Evolutionary conservation across 2,329 filamentous ascomycete genomes (phyloP).

Genomic region (Claviceps fusiformis): DNA sequence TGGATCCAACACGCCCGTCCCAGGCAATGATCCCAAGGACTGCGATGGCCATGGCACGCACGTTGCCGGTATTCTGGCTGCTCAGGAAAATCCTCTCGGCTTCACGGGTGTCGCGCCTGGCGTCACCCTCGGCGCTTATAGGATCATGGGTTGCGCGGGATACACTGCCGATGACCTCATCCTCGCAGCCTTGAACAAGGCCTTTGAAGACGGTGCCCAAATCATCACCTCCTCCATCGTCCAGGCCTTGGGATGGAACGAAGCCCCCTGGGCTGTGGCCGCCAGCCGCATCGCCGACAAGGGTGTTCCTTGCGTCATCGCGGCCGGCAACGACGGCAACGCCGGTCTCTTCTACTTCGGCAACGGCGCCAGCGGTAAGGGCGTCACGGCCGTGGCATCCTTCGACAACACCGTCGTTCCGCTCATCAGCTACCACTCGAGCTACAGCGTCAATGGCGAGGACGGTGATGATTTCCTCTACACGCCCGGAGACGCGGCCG

Average conservation of each 20-base stretch:
- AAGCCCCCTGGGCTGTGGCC: constrained; percentile 35
- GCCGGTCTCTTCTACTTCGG: constrained; percentile 35
- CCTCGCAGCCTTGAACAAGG: constrained; percentile 39
- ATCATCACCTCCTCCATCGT: constrained; percentile 44
- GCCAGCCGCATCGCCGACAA: constrained; percentile 38
- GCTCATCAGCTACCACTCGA: constrained; percentile 21
- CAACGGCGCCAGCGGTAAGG: constrained; percentile 33
- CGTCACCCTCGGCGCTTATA: constrained; percentile 41
- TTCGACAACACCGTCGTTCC: constrained; percentile 32
- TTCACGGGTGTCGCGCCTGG: constrained; percentile 44
- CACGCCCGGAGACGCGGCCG: not conserved
- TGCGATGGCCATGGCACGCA: constrained; percentile 48
- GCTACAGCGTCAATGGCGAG: constrained; percentile 21
- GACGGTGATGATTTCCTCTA: constrained; percentile 26
- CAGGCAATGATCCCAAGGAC: constrained; percentile 39
- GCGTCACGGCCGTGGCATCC: constrained; percentile 35
- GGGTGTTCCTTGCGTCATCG: constrained; percentile 38
- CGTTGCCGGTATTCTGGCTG: constrained; percentile 49
- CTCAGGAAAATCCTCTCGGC: constrained; percentile 36
- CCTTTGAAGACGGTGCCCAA: constrained; percentile 44
- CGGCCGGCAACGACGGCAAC: constrained; percentile 37
- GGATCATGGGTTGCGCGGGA: constrained; percentile 42
- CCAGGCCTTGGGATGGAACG: constrained; percentile 35
- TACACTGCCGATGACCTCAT: constrained; percentile 43
- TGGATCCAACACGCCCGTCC: constrained; percentile 24